Base-by-base conservation (phyloP, 1,284 basidiomycete genomes). In the Termitomyces sp. region DNA sequence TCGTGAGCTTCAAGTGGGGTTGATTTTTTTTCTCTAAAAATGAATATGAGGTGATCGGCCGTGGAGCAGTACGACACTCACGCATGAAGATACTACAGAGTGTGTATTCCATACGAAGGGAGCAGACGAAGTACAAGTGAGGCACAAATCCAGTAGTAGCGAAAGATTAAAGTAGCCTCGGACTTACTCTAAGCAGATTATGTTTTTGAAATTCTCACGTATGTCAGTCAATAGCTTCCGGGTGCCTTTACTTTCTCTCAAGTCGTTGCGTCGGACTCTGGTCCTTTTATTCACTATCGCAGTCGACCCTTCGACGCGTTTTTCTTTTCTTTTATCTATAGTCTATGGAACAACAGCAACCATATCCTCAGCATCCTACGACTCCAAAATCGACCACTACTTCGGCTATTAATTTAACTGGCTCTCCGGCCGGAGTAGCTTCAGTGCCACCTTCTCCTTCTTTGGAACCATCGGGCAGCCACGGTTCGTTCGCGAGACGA, bases 381-480 rank as follows among this genome's bases (percentile, higher is more conserved):
- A 65, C 68, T 42, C 67, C 65, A 36, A 66, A 65, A 54, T 61
- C 59, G 42, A 78, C 79, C 21, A 74, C 78, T 12, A 78, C 83
- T 45, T 83, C 80, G n/a, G 82, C 79, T 49, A 65, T 84, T 56
- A 79, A 85, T 67, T 65, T 84, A 43, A 71, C 76, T 51, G 69
- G 75, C 31, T 74, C 76, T 30, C 66, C 75, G 51, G 67, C 76
- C 56, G 77, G 77, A 42, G 70, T 66, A 53, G 66, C 64, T 58
- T 65, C 68, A 45, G 73, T 73, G 38, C 72, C 75, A 28, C 73
- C 79, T 28, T 82, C 83, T 12, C 80, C 83, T 26, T 70, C 80
- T n/a, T 69, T 81, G 44, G 69, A 70, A 30, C 72, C 80, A 26
- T 72, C 75, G 3, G 75, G 78, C 60, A 70, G 70, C 50, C 67